Evolutionary conservation across 2,329 filamentous ascomycete genomes (phyloP).

Genomic region (Fusarium irregulare): DNA sequence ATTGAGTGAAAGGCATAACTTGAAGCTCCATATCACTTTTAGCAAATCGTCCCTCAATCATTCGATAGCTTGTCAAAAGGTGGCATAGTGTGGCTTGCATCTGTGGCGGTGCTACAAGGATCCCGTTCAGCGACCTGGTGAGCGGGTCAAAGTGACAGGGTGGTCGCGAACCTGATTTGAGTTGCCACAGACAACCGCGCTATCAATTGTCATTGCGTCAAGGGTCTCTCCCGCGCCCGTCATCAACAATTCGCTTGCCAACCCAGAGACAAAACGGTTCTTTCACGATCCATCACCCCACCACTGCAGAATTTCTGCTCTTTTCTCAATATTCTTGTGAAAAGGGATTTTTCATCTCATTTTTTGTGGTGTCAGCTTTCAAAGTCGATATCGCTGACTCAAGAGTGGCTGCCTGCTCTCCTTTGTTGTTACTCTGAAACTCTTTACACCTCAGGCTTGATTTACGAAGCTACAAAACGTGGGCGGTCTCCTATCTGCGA

Average conservation of each 20-base stretch:
- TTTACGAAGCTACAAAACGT: constrained; percentile 20
- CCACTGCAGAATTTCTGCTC: constrained; percentile 16
- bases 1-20: constrained; percentile 26
- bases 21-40: constrained; percentile 25
- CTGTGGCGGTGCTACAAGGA: constrained; percentile 26
- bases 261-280: constrained; percentile 34
- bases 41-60: constrained; percentile 34
- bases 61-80: constrained; percentile 39
- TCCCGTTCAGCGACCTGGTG: not conserved
- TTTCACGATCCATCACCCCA: constrained; percentile 40
- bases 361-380: not conserved
- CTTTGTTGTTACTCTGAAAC: constrained; percentile 29
- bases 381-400: not conserved
- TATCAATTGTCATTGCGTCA: constrained; percentile 49
- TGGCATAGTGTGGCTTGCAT: constrained; percentile 17
- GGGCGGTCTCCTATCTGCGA: constrained; percentile 30
- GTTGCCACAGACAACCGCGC: constrained; percentile 57
- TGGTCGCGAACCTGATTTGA: constrained; percentile 30
- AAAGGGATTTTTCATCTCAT: not conserved
- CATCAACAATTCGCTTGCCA: constrained; percentile 43
- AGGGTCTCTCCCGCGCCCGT: constrained; percentile 40
- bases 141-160: constrained; percentile 43
- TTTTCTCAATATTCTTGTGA: constrained; percentile 11
- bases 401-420: constrained; percentile 12
- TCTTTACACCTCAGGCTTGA: constrained; percentile 1